These are phyloP conservation scores for Talinum fruticosum DNA, from an alignment of 148 eudicot species.

Conservation along the genomic window DNA sequence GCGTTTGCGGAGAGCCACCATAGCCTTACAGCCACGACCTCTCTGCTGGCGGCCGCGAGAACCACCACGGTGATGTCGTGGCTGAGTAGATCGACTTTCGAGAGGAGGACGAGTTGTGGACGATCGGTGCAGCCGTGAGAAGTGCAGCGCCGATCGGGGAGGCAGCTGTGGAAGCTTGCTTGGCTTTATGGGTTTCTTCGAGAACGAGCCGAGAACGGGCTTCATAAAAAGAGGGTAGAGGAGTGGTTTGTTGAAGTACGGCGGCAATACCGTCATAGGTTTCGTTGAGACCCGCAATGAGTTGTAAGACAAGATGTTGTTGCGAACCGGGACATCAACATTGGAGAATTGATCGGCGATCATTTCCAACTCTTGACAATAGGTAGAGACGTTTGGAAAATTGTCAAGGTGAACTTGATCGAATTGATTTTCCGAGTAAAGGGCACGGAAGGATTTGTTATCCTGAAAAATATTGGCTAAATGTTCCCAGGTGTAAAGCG, in stretches of 20 bases:
- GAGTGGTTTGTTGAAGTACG: background rate
- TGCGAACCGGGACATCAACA: background rate
- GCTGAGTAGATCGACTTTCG: background rate
- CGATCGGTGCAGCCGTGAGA: background rate
- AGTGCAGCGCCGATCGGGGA: background rate
- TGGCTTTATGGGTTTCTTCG: background rate
- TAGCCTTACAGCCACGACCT: no score
- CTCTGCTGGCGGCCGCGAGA: no score
- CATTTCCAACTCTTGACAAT: background rate
- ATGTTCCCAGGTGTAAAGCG: background rate
- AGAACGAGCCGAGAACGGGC: background rate
- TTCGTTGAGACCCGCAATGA: background rate
- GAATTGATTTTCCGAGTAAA: background rate
- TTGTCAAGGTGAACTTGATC: background rate
- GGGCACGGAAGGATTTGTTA: background rate
- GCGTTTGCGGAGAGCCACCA: no score
- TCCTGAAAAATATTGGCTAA: background rate
- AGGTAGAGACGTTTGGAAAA: background rate
- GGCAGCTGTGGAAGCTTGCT: background rate
- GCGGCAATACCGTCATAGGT: background rate
- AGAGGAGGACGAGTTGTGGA: background rate
- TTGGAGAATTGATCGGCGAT: background rate
- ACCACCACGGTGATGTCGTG: background rate
- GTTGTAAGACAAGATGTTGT: background rate
- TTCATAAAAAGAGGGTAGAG: background rate